Evolutionary conservation across 768 basidiomycete species (phyloP).

Genomic region (Amanita thiersii): DNA sequence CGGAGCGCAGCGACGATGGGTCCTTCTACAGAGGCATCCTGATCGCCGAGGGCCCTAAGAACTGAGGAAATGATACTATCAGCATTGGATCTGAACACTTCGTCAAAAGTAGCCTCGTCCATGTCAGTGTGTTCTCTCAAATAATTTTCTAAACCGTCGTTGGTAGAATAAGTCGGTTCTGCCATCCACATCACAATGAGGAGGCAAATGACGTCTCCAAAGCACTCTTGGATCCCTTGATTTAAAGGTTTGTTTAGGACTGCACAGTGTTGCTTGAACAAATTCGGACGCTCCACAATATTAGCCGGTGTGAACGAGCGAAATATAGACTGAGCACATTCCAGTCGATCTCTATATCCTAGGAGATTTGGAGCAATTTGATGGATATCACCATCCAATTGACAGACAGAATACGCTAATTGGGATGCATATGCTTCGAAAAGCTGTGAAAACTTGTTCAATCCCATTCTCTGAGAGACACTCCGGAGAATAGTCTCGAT

Average conservation of each 20-base stretch:
- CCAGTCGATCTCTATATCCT: conserved; percentile 62
- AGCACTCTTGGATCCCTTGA: conserved; percentile 53
- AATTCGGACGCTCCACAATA: conserved; percentile 26
- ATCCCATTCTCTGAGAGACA: conserved; percentile 60
- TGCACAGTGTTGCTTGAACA: conserved; percentile 51
- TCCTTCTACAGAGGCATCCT: conserved; percentile 48
- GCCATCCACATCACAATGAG: conserved; percentile 44
- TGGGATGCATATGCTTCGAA: conserved; percentile 77
- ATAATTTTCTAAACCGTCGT: conserved; percentile 24
- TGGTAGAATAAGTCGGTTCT: conserved; percentile 14
- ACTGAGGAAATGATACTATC: conserved; percentile 54
- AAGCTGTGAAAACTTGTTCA: conserved; percentile 49
- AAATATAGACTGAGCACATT: conserved; percentile 64
- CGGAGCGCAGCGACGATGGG: conserved; percentile 41
- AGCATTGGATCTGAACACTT: conserved; percentile 25
- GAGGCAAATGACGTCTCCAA: conserved; percentile 63
- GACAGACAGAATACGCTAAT: conserved; percentile 58
- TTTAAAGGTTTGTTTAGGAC: conserved; percentile 37
- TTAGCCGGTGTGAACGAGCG: conserved; percentile 59
- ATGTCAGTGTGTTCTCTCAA: conserved; percentile 24
- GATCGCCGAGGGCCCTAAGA: conserved; percentile 58
- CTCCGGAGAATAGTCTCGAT: conserved; percentile 47
- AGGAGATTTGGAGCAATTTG: conserved; percentile 64
- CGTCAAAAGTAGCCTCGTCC: conserved; percentile 23
- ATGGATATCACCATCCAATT: conserved; percentile 42